Evolutionary conservation across 495 filamentous ascomycete genomes (phyloP).

Genomic region (Hypoxylon crocopeplum): DNA sequence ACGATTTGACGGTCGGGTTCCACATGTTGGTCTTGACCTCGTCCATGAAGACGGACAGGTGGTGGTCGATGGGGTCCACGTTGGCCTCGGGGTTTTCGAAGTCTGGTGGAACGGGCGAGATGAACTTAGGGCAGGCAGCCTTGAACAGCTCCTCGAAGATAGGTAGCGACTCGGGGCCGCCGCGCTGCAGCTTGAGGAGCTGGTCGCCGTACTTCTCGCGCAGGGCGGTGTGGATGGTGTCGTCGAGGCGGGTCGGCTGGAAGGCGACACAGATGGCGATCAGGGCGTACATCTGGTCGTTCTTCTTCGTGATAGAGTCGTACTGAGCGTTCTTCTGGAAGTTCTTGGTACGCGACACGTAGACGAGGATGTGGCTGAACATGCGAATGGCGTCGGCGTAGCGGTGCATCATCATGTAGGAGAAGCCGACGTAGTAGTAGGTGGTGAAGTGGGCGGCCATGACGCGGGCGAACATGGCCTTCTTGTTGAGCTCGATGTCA

Average conservation of each 20-base stretch:
- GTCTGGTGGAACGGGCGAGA: slow-evolving; percentile 94
- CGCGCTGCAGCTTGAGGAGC: slow-evolving; percentile 91
- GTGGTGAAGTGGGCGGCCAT: slow-evolving; percentile 99
- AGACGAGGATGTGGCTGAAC: slow-evolving; percentile 99
- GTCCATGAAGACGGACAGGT: slow-evolving; percentile 97
- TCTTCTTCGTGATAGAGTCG: slow-evolving; percentile 98
- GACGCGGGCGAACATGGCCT: slow-evolving; percentile 98
- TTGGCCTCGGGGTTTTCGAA: slow-evolving; percentile 95
- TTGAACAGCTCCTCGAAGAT: slow-evolving; percentile 98
- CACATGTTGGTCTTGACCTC: slow-evolving; percentile 98
- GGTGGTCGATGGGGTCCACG: slow-evolving; percentile 96
- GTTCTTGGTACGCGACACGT: slow-evolving; percentile 98
- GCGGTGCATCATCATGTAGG: slow-evolving; percentile 99
- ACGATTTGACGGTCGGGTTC: slow-evolving; percentile 94
- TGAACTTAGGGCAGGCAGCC: slow-evolving; percentile 97
- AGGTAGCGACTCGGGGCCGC: slow-evolving; percentile 91
- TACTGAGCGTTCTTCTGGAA: slow-evolving; percentile 99
- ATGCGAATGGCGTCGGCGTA: slow-evolving; percentile 99
- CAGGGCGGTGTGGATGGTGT: slow-evolving; percentile 97
- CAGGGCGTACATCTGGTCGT: slow-evolving; percentile 99
- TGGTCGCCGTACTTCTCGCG: slow-evolving; percentile 99
- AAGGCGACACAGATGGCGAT: slow-evolving; percentile 99
- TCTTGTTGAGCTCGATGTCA: slow-evolving; percentile 99
- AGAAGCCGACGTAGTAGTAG: slow-evolving; percentile 99
- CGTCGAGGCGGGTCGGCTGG: slow-evolving; percentile 93